Evolutionary conservation across 805 yeast genomes (phyloP), one percentile per base, ranked within the genome.

Genomic region (Hermanozyma aechmeae): DNA sequence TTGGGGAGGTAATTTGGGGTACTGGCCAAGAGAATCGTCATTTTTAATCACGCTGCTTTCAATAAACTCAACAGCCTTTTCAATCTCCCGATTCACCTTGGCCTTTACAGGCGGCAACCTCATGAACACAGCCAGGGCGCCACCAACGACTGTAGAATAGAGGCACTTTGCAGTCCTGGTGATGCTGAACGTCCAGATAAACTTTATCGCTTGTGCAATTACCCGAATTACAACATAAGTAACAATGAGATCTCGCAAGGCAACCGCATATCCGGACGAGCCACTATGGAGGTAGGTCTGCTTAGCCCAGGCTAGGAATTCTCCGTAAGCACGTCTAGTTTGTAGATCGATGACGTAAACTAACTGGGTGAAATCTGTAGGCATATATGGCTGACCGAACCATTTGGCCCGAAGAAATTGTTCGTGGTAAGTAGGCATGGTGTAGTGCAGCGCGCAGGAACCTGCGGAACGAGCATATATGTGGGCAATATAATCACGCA

Each of bases 51-150:
- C 43, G 13, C 67, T 65, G 0, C 53, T 39, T 37, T 86, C 85
- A 19, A 89, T 53, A 14, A 61, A 58, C 1, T 26, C 48, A 2
- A 69, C 50, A 0, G 71, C 71, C 25, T 58, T 60, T 4, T 34
- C 33, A 2, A 87, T 65, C 46, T 87, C 87, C 15, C 51, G 45
- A 22, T 78, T 75, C 5, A 89, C 79, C 41, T 70, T 71, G 1
- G 46, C 37, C 31, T 61, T 70, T 15, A 83, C 36, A 1, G 69
- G 57, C 2, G 87, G 86, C 5, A 79, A 53, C 0, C 51, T 31
- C 34, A 50, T 37, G 9, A 48, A 21, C 6, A 38, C 9, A n/a
- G 21, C 23, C 13, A 36, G 32, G n/a, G 25, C 35, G 27, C n/a
- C n/a, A n/a, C n/a, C n/a, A n/a, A n/a, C n/a, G n/a, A n/a, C n/a